Conservation (phyloP, 441 rosid species). For the Mallotus japonicus region DNA sequence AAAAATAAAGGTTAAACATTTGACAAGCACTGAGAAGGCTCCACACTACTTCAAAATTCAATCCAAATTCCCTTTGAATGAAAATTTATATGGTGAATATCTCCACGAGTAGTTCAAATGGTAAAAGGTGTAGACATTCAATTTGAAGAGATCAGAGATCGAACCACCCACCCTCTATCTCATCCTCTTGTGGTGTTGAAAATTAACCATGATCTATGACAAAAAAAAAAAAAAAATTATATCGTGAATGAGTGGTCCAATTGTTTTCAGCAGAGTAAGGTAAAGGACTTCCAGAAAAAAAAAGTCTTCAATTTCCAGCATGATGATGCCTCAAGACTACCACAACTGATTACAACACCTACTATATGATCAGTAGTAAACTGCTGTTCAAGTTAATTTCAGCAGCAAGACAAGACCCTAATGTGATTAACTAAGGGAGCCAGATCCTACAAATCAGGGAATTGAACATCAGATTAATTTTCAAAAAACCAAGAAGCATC, state of each 20-base stretch:
- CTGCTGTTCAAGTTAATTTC: neutral
- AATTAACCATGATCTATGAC: too few relatives aligned
- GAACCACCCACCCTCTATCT: too few relatives aligned
- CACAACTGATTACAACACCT: too few relatives aligned
- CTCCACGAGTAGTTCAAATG: too few relatives aligned
- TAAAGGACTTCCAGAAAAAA: neutral
- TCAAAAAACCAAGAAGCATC: neutral
- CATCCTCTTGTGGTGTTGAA: too few relatives aligned
- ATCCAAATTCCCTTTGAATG: neutral
- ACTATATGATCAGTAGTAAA: too few relatives aligned
- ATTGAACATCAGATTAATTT: neutral
- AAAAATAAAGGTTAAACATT: neutral
- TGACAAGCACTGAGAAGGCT: neutral
- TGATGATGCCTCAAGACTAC: neutral
- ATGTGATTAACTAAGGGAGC: too few relatives aligned
- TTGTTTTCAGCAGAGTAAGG: neutral
- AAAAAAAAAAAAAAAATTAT: too few relatives aligned
- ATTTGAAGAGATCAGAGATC: too few relatives aligned
- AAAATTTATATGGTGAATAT: too few relatives aligned
- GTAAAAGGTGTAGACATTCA: too few relatives aligned
- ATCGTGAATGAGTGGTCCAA: neutral
- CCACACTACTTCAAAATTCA: neutral
- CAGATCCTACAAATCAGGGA: neutral
- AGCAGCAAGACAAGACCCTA: too few relatives aligned
- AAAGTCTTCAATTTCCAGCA: neutral